Evolutionary conservation across 1,284 basidiomycete genomes (phyloP).

Genomic region (Macrocystidia cucumis): DNA sequence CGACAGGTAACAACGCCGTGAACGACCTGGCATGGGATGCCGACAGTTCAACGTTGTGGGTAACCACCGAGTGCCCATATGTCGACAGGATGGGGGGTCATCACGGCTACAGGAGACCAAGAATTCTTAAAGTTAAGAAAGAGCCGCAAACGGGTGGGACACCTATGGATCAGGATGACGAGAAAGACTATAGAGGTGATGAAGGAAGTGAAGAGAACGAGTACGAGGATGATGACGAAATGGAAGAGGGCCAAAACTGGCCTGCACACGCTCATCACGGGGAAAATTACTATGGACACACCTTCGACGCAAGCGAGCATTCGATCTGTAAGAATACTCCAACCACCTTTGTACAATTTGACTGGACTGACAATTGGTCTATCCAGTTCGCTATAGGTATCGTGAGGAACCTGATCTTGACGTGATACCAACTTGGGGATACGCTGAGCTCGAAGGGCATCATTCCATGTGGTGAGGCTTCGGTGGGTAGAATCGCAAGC

Average conservation of each 20-base stretch:
- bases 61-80: slow-evolving; percentile 23
- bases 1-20: slow-evolving; percentile 31
- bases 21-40: slow-evolving; percentile 24
- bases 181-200: neutral
- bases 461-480: too few species aligned
- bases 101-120: slow-evolving; percentile 21
- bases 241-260: slow-evolving; percentile 12
- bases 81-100: slow-evolving; percentile 22
- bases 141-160: slow-evolving; percentile 7
- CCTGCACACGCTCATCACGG: slow-evolving; percentile 7
- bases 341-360: too few species aligned
- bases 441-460: too few species aligned
- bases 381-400: too few species aligned
- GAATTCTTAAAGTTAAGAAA: slow-evolving; percentile 11
- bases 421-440: too few species aligned
- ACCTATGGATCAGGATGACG: slow-evolving; percentile 10
- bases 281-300: slow-evolving; percentile 19
- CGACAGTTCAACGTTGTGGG: slow-evolving; percentile 21
- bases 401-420: too few species aligned
- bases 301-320: slow-evolving; percentile 20
- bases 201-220: slow-evolving; percentile 3
- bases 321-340: slow-evolving; percentile 11
- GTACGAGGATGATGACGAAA: slow-evolving; percentile 7
- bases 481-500: too few species aligned
- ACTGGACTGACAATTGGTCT: too few species aligned